Conservation (phyloP, 2,329 filamentous ascomycete genomes). For the Eurotiales sp. region DNA sequence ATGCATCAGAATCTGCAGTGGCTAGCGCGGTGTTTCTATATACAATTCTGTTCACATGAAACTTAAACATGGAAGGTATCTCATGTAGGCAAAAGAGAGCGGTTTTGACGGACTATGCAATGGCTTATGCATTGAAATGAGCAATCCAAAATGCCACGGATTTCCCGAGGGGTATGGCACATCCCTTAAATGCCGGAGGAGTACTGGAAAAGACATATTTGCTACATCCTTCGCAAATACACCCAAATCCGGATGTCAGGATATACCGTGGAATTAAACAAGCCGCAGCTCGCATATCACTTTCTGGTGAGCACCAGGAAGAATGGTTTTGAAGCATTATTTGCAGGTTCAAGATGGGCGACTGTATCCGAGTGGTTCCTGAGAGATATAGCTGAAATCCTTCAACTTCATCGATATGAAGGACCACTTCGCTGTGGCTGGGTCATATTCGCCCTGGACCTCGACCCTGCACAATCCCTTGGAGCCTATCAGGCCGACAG, state of each 20-base stretch:
- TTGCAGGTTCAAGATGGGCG: conserved; percentile 2
- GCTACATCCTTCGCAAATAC: too few species aligned
- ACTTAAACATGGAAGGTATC: too few species aligned
- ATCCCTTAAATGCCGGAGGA: background rate
- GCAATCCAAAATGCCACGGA: background rate
- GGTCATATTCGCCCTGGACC: conserved; percentile 35
- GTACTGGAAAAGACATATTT: background rate
- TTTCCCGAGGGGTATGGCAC: too few species aligned
- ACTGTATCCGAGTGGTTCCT: conserved; percentile 23
- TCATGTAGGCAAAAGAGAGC: background rate
- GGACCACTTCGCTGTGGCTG: conserved; percentile 26
- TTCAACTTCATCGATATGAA: conserved; percentile 28
- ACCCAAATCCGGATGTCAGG: too few species aligned
- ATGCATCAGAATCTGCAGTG: too few species aligned
- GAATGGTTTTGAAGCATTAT: background rate
- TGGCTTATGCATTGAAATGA: background rate
- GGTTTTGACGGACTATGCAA: background rate
- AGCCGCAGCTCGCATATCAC: too few species aligned
- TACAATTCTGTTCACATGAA: background rate
- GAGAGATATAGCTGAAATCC: conserved; percentile 27
- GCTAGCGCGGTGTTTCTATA: too few species aligned
- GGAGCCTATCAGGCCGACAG: conserved; percentile 31
- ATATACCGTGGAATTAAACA: too few species aligned
- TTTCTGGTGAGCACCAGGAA: background rate
- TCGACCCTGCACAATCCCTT: conserved; percentile 34